phyloP scores from a whole-genome alignment of 1,284 basidiomycete species.

The Schizopora paradoxa region DNA sequence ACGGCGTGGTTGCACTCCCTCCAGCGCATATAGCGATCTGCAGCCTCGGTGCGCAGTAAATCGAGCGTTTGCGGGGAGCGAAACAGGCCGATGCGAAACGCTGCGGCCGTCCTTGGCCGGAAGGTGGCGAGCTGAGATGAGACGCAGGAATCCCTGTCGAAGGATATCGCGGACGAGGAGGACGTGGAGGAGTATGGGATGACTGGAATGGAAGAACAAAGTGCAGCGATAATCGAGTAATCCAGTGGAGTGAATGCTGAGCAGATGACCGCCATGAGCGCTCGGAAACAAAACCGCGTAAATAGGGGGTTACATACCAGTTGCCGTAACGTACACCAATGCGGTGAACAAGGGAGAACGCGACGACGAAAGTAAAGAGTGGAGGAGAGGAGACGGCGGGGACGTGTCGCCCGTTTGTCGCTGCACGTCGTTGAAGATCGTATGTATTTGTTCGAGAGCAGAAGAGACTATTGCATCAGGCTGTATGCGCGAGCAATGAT shows the following conservation, averaged over 20 bases:
- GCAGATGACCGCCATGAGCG: slow-evolving; percentile 1
- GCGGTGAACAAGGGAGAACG: slow-evolving; percentile 41
- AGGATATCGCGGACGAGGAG: slow-evolving; percentile 9
- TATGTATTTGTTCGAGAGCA: slow-evolving; percentile 44
- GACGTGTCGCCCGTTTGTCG: slow-evolving; percentile 7
- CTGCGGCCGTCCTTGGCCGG: slow-evolving; percentile 41
- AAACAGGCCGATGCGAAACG: slow-evolving; percentile 55
- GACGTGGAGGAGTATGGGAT: slow-evolving; percentile 8
- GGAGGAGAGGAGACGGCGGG: slow-evolving; percentile 13
- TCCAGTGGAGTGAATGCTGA: slow-evolving; percentile 34
- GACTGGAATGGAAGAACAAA: slow-evolving; percentile 49
- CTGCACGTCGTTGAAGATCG: slow-evolving; percentile 46
- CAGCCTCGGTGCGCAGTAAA: slow-evolving; percentile 53
- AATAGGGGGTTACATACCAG: slow-evolving; percentile 33
- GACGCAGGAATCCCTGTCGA: slow-evolving; percentile 1
- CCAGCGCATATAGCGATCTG: slow-evolving; percentile 67
- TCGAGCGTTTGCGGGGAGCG: slow-evolving; percentile 53
- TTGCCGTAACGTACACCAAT: slow-evolving; percentile 46
- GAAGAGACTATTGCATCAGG: slow-evolving; percentile 22
- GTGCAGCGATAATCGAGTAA: slow-evolving; percentile 42
- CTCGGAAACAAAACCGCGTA: not conserved
- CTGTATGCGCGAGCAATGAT: slow-evolving; percentile 21
- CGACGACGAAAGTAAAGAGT: slow-evolving; percentile 14
- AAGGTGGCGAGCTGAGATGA: slow-evolving; percentile 44
- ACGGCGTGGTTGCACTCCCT: slow-evolving; percentile 56